A percentile compares a stretch with the other conserved stretches of the same genome.
phyloP scores from a whole-genome alignment of 140 eudicot species.

The Senecio squalidus region DNA sequence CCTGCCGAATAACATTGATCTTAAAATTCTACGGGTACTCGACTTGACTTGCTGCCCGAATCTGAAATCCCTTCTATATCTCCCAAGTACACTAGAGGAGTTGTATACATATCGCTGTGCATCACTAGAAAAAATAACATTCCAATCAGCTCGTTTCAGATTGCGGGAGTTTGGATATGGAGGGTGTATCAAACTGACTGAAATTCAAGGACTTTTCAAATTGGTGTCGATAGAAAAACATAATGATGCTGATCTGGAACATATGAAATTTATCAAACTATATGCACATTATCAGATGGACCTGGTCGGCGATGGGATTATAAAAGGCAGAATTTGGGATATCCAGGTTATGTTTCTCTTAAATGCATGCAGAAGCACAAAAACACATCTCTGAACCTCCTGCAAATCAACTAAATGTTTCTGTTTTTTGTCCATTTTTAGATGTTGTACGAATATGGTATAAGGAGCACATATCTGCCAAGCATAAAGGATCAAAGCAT shows the following conservation, averaged over 20 bases:
- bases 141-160: neutral
- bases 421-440: neutral
- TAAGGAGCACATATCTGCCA: neutral
- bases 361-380: neutral
- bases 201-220: neutral
- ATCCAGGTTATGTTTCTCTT: neutral
- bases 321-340: neutral
- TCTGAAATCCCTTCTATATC: neutral
- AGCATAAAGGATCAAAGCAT: neutral
- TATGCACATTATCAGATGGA: neutral
- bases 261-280: neutral
- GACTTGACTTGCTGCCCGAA: slow-evolving; percentile 9
- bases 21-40: slow-evolving; percentile 8
- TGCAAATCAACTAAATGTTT: neutral
- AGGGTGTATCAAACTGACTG: neutral
- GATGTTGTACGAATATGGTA: neutral
- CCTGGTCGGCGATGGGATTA: neutral
- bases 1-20: slow-evolving; percentile 9
- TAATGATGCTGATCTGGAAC: neutral
- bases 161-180: neutral
- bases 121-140: neutral
- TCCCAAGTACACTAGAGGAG: neutral
- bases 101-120: neutral
- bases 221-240: neutral
- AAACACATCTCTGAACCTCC: neutral